These are phyloP conservation scores for Prunus salicina DNA, from an alignment of 306 rosid genomes.

Conservation along the genomic window DNA sequence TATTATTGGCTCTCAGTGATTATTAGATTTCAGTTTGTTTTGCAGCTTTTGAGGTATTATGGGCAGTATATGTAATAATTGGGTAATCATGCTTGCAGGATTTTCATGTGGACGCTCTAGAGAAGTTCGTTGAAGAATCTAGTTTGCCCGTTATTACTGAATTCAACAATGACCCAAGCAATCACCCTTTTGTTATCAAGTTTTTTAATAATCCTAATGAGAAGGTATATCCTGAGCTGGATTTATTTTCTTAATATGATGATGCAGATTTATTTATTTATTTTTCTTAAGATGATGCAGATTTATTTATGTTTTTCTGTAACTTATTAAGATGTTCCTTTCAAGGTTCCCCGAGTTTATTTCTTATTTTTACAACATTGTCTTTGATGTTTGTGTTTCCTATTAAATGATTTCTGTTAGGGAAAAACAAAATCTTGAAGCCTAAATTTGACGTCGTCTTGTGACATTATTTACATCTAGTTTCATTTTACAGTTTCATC, in stretches of 20 bases:
- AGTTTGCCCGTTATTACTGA: conserved; percentile 58
- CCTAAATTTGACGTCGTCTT: background rate
- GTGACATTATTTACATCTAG: background rate
- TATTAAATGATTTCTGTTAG: too few species aligned
- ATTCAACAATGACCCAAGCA: conserved; percentile 71
- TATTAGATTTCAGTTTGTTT: background rate
- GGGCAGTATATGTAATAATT: background rate
- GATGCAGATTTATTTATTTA: background rate
- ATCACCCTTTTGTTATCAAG: conserved; percentile 61
- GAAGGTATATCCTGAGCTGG: conserved; percentile 44
- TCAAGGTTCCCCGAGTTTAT: background rate
- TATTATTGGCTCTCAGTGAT: conserved; percentile 13
- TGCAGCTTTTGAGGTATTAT: background rate
- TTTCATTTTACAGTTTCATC: background rate
- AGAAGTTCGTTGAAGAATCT: conserved; percentile 67
- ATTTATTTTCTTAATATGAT: background rate
- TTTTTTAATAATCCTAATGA: conserved; percentile 56
- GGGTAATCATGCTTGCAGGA: conserved; percentile 46
- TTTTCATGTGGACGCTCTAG: conserved; percentile 61
- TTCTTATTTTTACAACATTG: background rate
- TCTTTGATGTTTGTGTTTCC: background rate
- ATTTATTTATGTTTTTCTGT: background rate
- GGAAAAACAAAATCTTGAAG: background rate
- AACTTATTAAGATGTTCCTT: background rate
- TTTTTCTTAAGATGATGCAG: background rate